phyloP scores from a whole-genome alignment of 75 land plant species.

The Pinus tabuliformis region DNA sequence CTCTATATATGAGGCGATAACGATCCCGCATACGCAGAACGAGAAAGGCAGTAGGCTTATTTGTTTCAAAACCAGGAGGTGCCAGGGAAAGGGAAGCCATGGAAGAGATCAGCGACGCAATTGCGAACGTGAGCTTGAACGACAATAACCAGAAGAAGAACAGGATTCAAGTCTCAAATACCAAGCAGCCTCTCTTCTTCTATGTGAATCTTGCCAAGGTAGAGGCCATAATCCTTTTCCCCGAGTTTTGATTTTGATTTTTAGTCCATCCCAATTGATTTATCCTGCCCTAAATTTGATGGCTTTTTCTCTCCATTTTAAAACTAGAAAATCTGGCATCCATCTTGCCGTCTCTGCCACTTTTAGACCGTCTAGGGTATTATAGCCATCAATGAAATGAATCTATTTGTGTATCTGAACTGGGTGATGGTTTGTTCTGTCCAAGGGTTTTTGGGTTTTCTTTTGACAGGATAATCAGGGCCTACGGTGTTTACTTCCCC shows the following conservation, averaged over 20 bases:
- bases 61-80: too few relatives aligned
- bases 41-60: too few relatives aligned
- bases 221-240: background rate
- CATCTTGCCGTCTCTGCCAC: background rate
- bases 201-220: slow-evolving; percentile 91
- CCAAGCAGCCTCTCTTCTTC: slow-evolving; percentile 91
- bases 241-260: background rate
- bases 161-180: slow-evolving; percentile 90
- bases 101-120: slow-evolving; percentile 44
- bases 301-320: too few relatives aligned
- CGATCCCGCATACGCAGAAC: too few relatives aligned
- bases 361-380: background rate
- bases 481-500: too few relatives aligned
- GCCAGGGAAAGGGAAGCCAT: slow-evolving; percentile 7
- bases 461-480: too few relatives aligned
- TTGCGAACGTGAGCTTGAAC: slow-evolving; percentile 14
- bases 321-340: too few relatives aligned
- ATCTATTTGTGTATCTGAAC: background rate
- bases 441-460: too few relatives aligned
- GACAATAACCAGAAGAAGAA: slow-evolving; percentile 68
- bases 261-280: background rate
- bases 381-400: background rate
- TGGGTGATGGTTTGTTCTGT: background rate
- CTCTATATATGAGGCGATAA: too few relatives aligned
- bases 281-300: too few relatives aligned